Evolutionary conservation across 805 yeast species (phyloP).

Genomic region (Candida alai): DNA sequence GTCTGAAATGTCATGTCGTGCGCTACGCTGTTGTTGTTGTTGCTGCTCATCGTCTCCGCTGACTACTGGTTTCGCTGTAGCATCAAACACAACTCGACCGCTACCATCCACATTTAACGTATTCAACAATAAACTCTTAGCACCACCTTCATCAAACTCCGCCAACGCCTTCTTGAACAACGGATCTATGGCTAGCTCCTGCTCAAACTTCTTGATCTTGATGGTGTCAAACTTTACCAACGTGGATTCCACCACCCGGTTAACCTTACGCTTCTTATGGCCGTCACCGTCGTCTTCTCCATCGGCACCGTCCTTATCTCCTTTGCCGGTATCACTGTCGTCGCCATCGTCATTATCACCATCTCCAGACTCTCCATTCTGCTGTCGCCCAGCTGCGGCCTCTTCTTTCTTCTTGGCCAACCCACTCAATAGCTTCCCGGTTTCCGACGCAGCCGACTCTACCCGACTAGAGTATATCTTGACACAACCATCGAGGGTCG

Average conservation of each 20-base stretch:
- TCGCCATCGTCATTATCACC: conserved; percentile 10
- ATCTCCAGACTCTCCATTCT: conserved; percentile 20
- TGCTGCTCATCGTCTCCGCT: conserved; percentile 10
- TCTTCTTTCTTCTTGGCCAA: conserved; percentile 42
- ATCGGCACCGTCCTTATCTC: conserved; percentile 15
- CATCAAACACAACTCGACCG: conserved; percentile 65
- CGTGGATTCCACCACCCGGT: conserved; percentile 42
- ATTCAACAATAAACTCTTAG: conserved; percentile 63
- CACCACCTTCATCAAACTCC: conserved; percentile 82
- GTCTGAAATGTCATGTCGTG: too few species aligned
- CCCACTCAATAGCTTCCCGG: conserved; percentile 79
- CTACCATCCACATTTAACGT: conserved; percentile 51
- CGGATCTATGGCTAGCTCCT: conserved; percentile 67
- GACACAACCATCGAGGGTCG: conserved; percentile 91
- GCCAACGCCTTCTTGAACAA: conserved; percentile 70
- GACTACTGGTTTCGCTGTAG: conserved; percentile 33
- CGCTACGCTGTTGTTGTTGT: too few species aligned
- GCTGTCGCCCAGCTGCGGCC: conserved; percentile 22
- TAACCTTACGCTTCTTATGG: conserved; percentile 25
- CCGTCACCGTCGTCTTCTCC: conserved; percentile 15
- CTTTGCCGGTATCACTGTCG: conserved; percentile 16
- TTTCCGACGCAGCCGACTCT: conserved; percentile 87
- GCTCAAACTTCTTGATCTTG: conserved; percentile 53
- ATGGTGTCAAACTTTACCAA: conserved; percentile 49
- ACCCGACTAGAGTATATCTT: conserved; percentile 88